Evolutionary conservation across 1,139 yeast genomes (phyloP), one percentile per base, ranked within the genome.

Genomic region (Candida buenavistaensis): DNA sequence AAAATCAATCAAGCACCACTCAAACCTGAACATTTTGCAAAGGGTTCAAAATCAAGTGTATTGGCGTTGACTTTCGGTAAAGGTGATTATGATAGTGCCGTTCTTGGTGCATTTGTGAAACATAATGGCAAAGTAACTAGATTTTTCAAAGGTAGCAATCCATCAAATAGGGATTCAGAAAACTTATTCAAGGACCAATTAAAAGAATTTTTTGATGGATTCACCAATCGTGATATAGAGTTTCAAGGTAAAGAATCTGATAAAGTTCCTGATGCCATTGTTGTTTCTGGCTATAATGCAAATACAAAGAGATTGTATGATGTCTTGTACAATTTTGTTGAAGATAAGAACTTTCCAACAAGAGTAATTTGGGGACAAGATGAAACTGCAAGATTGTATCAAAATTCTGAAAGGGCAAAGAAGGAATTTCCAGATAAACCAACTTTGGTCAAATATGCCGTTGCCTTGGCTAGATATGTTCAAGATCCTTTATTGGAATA

Each of bases 401-500:
- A 90, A 58, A 79, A 82, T 52, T 86, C 96, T 0, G 76, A 71
- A 23, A 74, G 90, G 43, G 95, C 96, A 0, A 64, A 64, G 10
- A 68, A 72, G 29, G 97, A 92, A 56, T 86, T 85, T 55, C 81
- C 96, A n/a, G 96, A 87, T 51, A 85, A 86, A 46, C 82, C 96
- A 1, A 73, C 87, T 2, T 71, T 89, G 41, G 82, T 82, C n/a
- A 78, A 85, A 47, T 92, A 90, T 62, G 82, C 95, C 59, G 79
- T 90, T 46, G 96, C 90, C 1, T 69, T 92, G 43, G 97, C 95
- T 5, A 79, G 97, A 46, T 92, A 87, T 55, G 75, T 87, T 37
- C 98, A 94, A 62, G 83, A 86, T 37, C 98, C 99, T 6, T 59
- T 92, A 37, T 63, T 87, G 50, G 99, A 94, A 57, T 92, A 90